phyloP scores from a whole-genome alignment of 768 basidiomycete species.

The Podaxis carcinomalis region DNA sequence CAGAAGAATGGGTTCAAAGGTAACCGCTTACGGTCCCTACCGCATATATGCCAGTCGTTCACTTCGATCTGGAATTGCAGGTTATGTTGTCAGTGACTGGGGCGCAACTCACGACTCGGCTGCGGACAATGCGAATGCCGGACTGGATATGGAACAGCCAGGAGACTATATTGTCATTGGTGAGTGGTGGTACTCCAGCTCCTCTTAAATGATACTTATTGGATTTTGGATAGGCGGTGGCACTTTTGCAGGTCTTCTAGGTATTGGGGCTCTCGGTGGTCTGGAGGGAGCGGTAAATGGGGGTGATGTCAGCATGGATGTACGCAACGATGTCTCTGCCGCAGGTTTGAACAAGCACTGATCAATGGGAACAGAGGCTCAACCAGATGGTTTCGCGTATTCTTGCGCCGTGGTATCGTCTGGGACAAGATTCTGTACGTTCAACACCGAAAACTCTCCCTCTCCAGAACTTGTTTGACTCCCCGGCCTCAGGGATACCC shows the following conservation, averaged over 20 bases:
- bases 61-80: conserved; percentile 16
- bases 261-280: conserved; percentile 4
- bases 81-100: conserved; percentile 50
- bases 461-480: background rate
- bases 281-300: conserved; percentile 31
- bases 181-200: conserved; percentile 10
- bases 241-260: conserved; percentile 19
- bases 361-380: conserved; percentile 25
- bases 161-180: conserved; percentile 45
- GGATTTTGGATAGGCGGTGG: conserved; percentile 30
- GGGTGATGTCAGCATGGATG: conserved; percentile 28
- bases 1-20: conserved; percentile 41
- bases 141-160: conserved; percentile 49
- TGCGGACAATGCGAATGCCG: conserved; percentile 40
- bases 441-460: background rate
- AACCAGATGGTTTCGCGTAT: conserved; percentile 44
- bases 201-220: background rate
- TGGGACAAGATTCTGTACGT: conserved; percentile 44
- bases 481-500: conserved; percentile 34
- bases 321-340: conserved; percentile 14
- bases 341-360: background rate
- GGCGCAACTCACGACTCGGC: conserved; percentile 47
- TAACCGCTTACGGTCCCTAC: conserved; percentile 9
- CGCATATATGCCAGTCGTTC: background rate
- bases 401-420: conserved; percentile 40